Evolutionary conservation across 2,329 filamentous ascomycete species (phyloP).

Genomic region (Harringtonia aguacate): DNA sequence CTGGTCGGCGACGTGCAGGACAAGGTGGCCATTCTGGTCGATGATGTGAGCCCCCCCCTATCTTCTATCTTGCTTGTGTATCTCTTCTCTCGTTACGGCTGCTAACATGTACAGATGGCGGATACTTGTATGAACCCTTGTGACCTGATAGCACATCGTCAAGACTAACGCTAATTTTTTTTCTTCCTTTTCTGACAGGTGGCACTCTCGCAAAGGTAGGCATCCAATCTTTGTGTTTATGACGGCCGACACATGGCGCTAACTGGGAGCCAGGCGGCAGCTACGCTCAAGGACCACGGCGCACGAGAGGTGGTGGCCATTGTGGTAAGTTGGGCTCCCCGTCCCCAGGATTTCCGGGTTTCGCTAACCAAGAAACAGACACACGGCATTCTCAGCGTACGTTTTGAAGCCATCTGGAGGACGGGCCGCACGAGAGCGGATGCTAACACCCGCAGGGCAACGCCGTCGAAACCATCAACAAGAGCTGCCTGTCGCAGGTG

Average conservation of each 20-base stretch:
- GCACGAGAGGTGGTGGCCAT: constrained; percentile 86
- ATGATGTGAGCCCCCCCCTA: constrained; percentile 7
- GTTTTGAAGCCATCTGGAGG: too few species aligned
- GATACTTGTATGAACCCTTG: constrained; percentile 11
- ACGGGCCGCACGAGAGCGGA: too few species aligned
- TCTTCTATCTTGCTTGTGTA: background rate
- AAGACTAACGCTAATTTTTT: constrained; percentile 30
- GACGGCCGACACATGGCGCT: background rate
- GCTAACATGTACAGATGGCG: constrained; percentile 11
- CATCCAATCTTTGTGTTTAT: background rate
- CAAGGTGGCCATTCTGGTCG: constrained; percentile 85
- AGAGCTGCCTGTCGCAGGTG: constrained; percentile 62
- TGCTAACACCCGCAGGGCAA: constrained; percentile 62
- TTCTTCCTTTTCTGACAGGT: too few species aligned
- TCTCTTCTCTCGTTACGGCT: background rate
- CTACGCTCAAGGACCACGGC: constrained; percentile 77
- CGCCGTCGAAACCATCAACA: constrained; percentile 78
- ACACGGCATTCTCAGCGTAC: constrained; percentile 13
- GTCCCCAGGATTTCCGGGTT: background rate
- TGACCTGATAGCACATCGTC: constrained; percentile 36
- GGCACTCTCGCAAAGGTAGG: constrained; percentile 45
- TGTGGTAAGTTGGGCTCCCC: constrained; percentile 32
- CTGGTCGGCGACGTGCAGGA: constrained; percentile 90
- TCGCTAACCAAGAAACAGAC: constrained; percentile 2
- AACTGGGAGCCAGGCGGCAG: constrained; percentile 45